Conservation (phyloP, 2,329 filamentous ascomycete genomes). For the Pezicula radicicola region DNA sequence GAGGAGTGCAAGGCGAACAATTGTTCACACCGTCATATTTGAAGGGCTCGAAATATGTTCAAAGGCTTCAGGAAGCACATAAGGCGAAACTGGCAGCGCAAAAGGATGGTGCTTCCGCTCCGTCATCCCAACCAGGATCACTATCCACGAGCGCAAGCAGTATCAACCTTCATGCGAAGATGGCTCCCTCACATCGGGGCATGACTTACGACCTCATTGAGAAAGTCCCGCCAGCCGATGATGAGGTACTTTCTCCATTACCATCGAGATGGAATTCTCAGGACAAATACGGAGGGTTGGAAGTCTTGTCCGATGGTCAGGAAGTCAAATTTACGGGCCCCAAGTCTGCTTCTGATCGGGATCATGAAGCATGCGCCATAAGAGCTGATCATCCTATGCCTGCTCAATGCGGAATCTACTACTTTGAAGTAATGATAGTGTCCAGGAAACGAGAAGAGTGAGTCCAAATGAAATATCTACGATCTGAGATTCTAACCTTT, state of each 20-base stretch:
- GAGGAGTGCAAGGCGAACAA: constrained; percentile 26
- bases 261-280: constrained; percentile 79
- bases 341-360: constrained; percentile 45
- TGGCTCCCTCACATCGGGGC: constrained; percentile 66
- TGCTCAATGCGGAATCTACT: constrained; percentile 87
- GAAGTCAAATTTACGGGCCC: constrained; percentile 61
- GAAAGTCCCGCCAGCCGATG: constrained; percentile 58
- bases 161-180: constrained; percentile 49
- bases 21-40: constrained; percentile 89
- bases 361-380: constrained; percentile 77
- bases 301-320: constrained; percentile 70
- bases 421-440: constrained; percentile 74
- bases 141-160: constrained; percentile 55
- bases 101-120: constrained; percentile 36
- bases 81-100: constrained; percentile 53
- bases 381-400: constrained; percentile 86
- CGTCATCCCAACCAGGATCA: constrained; percentile 41
- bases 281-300: constrained; percentile 72
- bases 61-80: constrained; percentile 69
- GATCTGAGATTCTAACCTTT: constrained; percentile 7
- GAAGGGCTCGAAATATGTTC: constrained; percentile 71
- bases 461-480: constrained; percentile 18
- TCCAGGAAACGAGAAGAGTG: constrained; percentile 67
- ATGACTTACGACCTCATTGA: constrained; percentile 85
- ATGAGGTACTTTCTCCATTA: constrained; percentile 64